Evolutionary conservation across 2,329 filamentous ascomycete genomes (phyloP).

Genomic region (Basipetospora sp.): DNA sequence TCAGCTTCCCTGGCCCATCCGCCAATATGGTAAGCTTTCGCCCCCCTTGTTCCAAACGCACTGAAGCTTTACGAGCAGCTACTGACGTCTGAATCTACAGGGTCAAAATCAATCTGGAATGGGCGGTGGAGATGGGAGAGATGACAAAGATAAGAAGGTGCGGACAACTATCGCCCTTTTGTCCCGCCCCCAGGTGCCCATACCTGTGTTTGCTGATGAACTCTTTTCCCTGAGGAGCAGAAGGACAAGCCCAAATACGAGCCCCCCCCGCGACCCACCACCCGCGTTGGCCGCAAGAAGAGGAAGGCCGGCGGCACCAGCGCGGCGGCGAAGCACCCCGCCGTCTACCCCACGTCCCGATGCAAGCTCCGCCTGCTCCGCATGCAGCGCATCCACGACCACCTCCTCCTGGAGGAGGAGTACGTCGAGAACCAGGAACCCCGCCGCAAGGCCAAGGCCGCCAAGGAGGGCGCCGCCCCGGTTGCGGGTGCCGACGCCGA

Average conservation of each 20-base stretch:
- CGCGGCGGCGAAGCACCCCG: slow-evolving; percentile 85
- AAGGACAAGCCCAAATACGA: slow-evolving; percentile 99
- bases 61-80: background rate
- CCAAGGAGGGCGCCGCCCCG: slow-evolving; percentile 52
- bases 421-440: slow-evolving; percentile 98
- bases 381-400: slow-evolving; percentile 98
- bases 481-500: slow-evolving; percentile 40
- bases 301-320: slow-evolving; percentile 87
- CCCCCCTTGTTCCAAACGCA: no score
- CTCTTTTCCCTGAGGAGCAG: slow-evolving; percentile 32
- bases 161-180: slow-evolving; percentile 7
- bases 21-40: slow-evolving; percentile 21
- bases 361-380: slow-evolving; percentile 94
- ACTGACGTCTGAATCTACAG: slow-evolving; percentile 23
- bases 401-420: slow-evolving; percentile 90
- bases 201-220: no score
- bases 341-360: slow-evolving; percentile 85
- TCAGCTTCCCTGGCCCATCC: slow-evolving; percentile 5
- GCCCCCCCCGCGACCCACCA: slow-evolving; percentile 89
- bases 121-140: slow-evolving; percentile 63
- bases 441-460: slow-evolving; percentile 77
- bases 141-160: slow-evolving; percentile 92
- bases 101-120: slow-evolving; percentile 80
- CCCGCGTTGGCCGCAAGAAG: slow-evolving; percentile 95
- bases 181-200: background rate